Evolutionary conservation across 495 filamentous ascomycete species (phyloP), one percentile per base, ranked within the genome.

Genomic region (Xanthoparmelia taractica): DNA sequence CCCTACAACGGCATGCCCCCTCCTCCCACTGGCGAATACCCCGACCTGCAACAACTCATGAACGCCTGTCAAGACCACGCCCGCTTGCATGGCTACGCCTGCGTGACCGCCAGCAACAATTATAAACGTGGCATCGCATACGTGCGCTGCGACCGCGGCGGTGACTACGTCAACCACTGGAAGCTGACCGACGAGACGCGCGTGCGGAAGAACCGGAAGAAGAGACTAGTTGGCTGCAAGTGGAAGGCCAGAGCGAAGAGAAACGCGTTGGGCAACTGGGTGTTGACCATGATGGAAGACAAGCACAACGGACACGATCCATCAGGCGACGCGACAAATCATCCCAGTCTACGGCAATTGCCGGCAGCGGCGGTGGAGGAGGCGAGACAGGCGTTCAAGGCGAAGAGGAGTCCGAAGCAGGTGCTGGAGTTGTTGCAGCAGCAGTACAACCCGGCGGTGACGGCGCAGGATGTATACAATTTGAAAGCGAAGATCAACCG

Each of bases 101-200:
- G 67, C 47, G 67, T 68, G 52, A 68, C 67, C 60, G 66, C 67
- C 47, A 68, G 65, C 64, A 68, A 68, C 58, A 68, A 68, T 61
- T 68, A 68, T 60, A 68, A 68, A 37, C 63, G 67, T n/a, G 67
- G 67, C 57, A 68, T 68, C 60, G 67, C 67, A 31, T 68, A 68
- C 57, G 67, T 68, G 20, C 67, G 67, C 20, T 68, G 67, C 48
- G 67, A 68, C 57, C 67, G 67, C 23, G 67, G 67, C 40, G 67
- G 67, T 57, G 67, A 68, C 54, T 68, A 68, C 36, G 67, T 68
- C 45, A 68, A 68, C 55, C 67, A 68, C 52, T 68, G 67, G 67
- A 66, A 68, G 27, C 55, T 68, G 48, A 68, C 67, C 17, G 59
- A 61, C 31, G 67, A 68, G 48, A 66, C 64, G 2, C 67, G 67